A percentile compares a stretch with the other conserved stretches of the same genome.
Evolutionary conservation across 2,329 filamentous ascomycete species (phyloP).

Genomic region (Fusarium anthophilum): DNA sequence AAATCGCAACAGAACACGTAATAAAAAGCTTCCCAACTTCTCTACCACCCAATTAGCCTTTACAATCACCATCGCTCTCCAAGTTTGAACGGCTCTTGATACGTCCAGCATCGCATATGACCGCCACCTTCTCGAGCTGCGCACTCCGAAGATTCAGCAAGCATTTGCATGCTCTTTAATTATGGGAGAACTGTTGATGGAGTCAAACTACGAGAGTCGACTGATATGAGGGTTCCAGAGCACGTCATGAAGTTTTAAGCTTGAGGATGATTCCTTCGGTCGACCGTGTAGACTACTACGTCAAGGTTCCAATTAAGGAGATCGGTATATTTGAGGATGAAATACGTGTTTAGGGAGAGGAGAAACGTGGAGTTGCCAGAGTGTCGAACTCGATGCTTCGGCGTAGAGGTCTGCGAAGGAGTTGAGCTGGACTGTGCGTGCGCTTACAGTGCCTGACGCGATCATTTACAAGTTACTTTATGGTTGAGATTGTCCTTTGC

Average conservation of each 20-base stretch:
- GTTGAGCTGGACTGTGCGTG: slow-evolving; percentile 41
- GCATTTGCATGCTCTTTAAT: slow-evolving; percentile 7
- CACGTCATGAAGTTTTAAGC: slow-evolving; percentile 43
- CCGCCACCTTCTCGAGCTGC: neutral
- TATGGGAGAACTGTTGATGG: neutral
- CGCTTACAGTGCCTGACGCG: neutral
- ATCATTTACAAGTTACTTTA: no score
- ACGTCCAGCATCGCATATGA: neutral
- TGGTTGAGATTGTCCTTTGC: neutral
- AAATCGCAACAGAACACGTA: rapidly evolving
- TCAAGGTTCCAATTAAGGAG: neutral
- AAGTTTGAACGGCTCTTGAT: neutral
- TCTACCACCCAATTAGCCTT: slow-evolving; percentile 7
- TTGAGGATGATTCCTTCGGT: slow-evolving; percentile 15
- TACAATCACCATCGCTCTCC: neutral
- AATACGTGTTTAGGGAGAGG: slow-evolving; percentile 40
- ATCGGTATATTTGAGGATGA: slow-evolving; percentile 32
- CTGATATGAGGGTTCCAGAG: slow-evolving; percentile 36
- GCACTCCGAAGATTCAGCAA: neutral
- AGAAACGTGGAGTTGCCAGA: slow-evolving; percentile 15
- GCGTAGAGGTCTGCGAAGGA: slow-evolving; percentile 44
- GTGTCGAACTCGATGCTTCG: slow-evolving; percentile 43
- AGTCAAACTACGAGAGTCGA: slow-evolving; percentile 22
- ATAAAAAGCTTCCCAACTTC: slow-evolving; percentile 13
- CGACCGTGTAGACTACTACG: no score